These are phyloP conservation scores for Exserohilum turcica DNA, from an alignment of 2,329 filamentous ascomycete genomes.

Conservation along the genomic window DNA sequence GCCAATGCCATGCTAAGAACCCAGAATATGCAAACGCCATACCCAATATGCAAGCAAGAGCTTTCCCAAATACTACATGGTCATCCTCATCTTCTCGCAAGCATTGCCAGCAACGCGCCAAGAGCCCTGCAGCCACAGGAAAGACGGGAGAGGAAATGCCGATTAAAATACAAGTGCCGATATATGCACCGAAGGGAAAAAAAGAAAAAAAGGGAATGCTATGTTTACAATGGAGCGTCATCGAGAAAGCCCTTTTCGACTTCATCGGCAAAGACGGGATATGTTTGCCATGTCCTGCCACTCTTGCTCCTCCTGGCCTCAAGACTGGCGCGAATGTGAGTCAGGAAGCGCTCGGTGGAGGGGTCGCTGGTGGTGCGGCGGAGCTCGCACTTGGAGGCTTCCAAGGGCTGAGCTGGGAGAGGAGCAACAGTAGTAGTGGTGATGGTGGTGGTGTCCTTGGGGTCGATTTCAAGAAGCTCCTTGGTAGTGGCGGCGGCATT, in stretches of 20 bases:
- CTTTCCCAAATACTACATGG: not conserved
- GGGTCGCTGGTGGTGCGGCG: constrained; percentile 9
- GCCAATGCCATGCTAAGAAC: not conserved
- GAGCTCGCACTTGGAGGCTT: not conserved
- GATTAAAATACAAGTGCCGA: not conserved
- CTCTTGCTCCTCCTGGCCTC: constrained; percentile 13
- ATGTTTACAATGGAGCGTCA: constrained; percentile 13
- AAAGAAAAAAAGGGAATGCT: not conserved
- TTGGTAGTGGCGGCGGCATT: not conserved
- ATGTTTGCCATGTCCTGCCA: constrained; percentile 1
- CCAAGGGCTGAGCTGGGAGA: not conserved
- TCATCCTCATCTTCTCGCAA: not conserved
- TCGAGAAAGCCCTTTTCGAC: constrained; percentile 17
- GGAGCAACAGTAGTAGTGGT: not conserved
- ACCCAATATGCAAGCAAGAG: not conserved
- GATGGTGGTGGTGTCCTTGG: not conserved
- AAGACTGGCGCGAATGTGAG: constrained; percentile 20
- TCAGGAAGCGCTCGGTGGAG: constrained; percentile 16
- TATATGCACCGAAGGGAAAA: not conserved
- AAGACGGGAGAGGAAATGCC: not conserved
- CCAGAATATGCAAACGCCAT: not conserved
- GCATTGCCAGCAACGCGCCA: not conserved
- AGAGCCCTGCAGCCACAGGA: not conserved
- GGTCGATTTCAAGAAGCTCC: not conserved
- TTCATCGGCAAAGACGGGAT: constrained; percentile 19